Evolutionary conservation across 208 protist genomes (phyloP).

Genomic region (Acanthamoeba healyi): DNA sequence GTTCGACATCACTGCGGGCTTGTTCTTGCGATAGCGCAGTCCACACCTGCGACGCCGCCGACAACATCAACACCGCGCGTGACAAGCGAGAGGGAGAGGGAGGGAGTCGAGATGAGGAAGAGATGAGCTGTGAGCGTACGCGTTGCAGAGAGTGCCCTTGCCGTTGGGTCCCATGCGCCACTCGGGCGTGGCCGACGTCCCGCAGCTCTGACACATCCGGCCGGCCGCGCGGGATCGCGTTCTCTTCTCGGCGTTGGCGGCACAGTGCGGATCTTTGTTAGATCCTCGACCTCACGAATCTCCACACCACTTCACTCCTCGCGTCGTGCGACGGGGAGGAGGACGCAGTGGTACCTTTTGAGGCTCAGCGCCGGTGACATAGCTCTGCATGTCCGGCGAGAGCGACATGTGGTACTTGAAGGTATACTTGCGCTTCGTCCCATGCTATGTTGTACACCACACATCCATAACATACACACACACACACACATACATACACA

Average conservation of each 20-base stretch:
- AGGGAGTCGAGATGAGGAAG: too few species aligned
- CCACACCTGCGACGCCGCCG: background rate
- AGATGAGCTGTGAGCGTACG: background rate
- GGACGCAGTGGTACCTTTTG: background rate
- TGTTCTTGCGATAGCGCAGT: constrained; percentile 29
- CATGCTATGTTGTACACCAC: too few species aligned
- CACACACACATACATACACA: background rate
- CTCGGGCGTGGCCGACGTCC: background rate
- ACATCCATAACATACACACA: background rate
- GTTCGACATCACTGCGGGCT: background rate
- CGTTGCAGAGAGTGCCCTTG: constrained; percentile 43
- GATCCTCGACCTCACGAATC: too few species aligned
- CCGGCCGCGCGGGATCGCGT: background rate
- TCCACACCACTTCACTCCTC: too few species aligned
- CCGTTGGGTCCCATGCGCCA: constrained; percentile 49
- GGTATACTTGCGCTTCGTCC: constrained; percentile 7
- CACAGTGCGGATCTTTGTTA: too few species aligned
- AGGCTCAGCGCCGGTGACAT: background rate
- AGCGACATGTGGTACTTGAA: constrained; percentile 60
- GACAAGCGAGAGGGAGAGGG: background rate
- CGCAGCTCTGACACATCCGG: background rate
- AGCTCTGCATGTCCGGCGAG: constrained; percentile 40
- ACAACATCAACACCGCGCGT: background rate
- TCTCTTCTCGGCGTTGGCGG: background rate
- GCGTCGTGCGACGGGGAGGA: too few species aligned